Percentiles rank a stretch among this genome's conserved stretches.
Evolutionary conservation across 75 land plant species (phyloP).

Genomic region (Picea sitchensis): DNA sequence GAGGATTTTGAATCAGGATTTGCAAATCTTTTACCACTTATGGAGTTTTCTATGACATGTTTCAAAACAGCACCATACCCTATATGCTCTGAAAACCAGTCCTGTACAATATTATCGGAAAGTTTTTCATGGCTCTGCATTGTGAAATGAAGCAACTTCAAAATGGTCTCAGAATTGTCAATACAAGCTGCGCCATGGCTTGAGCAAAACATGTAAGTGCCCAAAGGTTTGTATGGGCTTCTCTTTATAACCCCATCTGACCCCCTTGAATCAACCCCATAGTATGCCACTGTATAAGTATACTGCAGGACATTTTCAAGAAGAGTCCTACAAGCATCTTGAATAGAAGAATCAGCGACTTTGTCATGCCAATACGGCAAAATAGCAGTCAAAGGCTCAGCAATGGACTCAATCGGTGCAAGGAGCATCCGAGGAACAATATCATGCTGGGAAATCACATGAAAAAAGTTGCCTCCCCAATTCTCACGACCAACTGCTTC

Average conservation of each 20-base stretch:
- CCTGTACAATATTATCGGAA: neutral
- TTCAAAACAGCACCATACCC: neutral
- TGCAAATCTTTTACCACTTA: too few relatives aligned
- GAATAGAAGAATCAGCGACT: neutral
- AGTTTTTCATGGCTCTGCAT: neutral
- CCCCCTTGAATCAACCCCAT: slow-evolving; percentile 14
- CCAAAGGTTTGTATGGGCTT: slow-evolving; percentile 3
- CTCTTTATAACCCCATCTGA: slow-evolving; percentile 9
- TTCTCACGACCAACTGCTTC: slow-evolving; percentile 50
- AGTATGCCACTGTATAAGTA: neutral
- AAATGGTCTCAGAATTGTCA: neutral
- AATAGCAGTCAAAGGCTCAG: slow-evolving; percentile 23
- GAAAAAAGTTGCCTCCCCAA: slow-evolving; percentile 43
- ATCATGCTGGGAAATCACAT: slow-evolving; percentile 46
- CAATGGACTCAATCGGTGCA: slow-evolving; percentile 34
- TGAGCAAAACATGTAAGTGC: slow-evolving; percentile 2
- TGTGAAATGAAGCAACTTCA: neutral
- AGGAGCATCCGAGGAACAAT: slow-evolving; percentile 61
- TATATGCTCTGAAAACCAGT: neutral
- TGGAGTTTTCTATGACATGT: neutral
- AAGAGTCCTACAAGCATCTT: neutral
- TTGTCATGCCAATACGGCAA: slow-evolving; percentile 17
- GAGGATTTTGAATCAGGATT: neutral
- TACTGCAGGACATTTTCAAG: neutral
- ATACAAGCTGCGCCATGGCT: slow-evolving; percentile 1